A percentile compares a stretch with the other conserved stretches of the same genome.
phyloP scores from a whole-genome alignment of 345 rosid genomes.

The Erucastrum elatum region DNA sequence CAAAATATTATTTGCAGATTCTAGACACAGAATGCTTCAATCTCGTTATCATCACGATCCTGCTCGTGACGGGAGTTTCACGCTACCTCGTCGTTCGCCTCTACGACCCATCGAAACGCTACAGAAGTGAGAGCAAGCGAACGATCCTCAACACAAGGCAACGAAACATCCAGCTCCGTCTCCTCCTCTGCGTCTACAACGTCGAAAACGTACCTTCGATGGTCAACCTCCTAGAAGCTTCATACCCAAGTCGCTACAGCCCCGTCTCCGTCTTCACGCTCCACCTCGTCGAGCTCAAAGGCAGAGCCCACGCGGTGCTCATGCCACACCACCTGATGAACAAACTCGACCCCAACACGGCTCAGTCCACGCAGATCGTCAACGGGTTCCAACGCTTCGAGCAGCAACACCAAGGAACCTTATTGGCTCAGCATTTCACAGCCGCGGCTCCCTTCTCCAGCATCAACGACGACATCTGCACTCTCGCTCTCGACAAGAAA shows the following conservation, averaged over 20 bases:
- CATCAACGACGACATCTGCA: constrained; percentile 61
- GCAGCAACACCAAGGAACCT: constrained; percentile 33
- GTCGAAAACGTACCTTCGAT: constrained; percentile 40
- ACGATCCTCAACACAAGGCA: constrained; percentile 45
- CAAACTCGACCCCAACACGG: constrained; percentile 41
- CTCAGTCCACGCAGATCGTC: constrained; percentile 39
- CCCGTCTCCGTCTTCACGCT: constrained; percentile 37
- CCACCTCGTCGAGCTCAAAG: constrained; percentile 42
- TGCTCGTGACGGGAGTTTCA: constrained; percentile 41
- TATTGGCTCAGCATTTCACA: constrained; percentile 48
- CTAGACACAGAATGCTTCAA: constrained; percentile 37
- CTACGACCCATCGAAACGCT: constrained; percentile 65
- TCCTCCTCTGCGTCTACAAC: constrained; percentile 53
- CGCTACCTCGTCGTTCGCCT: constrained; percentile 47
- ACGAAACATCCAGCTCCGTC: constrained; percentile 46
- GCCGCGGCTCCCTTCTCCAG: constrained; percentile 55
- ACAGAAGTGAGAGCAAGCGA: constrained; percentile 50
- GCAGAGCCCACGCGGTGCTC: constrained; percentile 39
- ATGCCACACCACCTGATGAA: constrained; percentile 40
- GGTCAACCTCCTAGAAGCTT: constrained; percentile 40
- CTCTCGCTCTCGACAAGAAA: constrained; percentile 56
- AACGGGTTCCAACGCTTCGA: constrained; percentile 48
- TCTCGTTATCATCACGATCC: constrained; percentile 37
- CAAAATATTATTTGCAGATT: constrained; percentile 21
- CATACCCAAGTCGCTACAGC: constrained; percentile 33